Evolutionary conservation across 2,329 filamentous ascomycete genomes (phyloP), one percentile per base, ranked within the genome.

Genomic region (Didymella lethalis): DNA sequence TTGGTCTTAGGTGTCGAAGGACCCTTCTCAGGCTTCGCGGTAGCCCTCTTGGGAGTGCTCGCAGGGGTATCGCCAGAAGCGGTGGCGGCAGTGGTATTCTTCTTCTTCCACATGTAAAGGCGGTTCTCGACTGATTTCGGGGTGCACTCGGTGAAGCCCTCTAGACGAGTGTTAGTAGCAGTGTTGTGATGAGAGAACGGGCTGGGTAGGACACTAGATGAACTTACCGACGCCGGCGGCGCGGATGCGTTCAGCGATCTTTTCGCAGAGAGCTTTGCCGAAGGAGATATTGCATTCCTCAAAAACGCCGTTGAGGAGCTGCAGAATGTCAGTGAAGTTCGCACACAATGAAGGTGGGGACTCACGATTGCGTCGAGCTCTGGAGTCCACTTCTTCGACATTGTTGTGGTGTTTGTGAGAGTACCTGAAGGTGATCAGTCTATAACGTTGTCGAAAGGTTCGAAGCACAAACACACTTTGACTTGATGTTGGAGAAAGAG

Each of bases 41-140:
- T 25, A 2, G 41, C 31, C 31, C 54, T 58, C 56, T 54, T 58
- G 25, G 56, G 49, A 0, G 49, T 58, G 6, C 44, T 10, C 6
- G 29, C 34, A 6, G 55, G 36, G 12, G 55, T 51, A 5, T 41
- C 46, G 26, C 34, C 25, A 11, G 50, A n/a, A 11, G 16, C 23
- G 10, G 50, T 18, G 41, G 34, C 2, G 4, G 54, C 18, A 5
- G 29, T 46, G 1, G 32, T 45, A 38, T 62, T 62, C 54, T 65
- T 65, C 61, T 64, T 65, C 52, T 70, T 70, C 54, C 66, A 64
- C 18, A 34, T 57, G 54, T 53, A 53, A 16, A 75, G 57, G n/a
- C 70, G 69, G 50, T 68, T 61, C 18, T 59, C 58, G 11, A 74
- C 58, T 16, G 72, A 71, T 38, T 73, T 75, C 44, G 68, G 61